Base-by-base conservation (phyloP, 371 early-diverging fungal genomes). In the Mucor sp. region DNA sequence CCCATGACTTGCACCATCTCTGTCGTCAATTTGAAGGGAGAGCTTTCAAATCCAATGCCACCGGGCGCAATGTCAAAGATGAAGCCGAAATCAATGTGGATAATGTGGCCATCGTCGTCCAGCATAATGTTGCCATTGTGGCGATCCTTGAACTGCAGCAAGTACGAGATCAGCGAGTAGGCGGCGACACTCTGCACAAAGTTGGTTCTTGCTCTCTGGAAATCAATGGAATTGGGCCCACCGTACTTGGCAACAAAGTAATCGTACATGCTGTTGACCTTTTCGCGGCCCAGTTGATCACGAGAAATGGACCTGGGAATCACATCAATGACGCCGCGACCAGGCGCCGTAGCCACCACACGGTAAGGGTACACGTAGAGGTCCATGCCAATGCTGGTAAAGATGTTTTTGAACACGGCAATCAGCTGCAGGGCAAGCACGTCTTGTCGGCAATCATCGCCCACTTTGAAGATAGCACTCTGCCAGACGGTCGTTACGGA, bases 111-210 rank as follows among this genome's bases (percentile, higher is more conserved):
- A 59, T 93, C 86, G 58, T 96, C 93, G 70, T 99, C 99, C 66
- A 99, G 82, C 99, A 99, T 98, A 66, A 99, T 99, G 80, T 99
- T 99, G 58, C 99, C 99, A 78, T 99, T 99, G 81, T 99, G 99
- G 27, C 99, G 90, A 84, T 99, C 99, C 80, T 99, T 99, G 78
- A 99, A 94, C 73, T 97, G 96, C 35, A 99, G 84, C 63, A 99
- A 65, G 81, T 97, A 99, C 27, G 95, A 89, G 33, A 99, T 91
- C 19, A 99, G 88, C 7, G 98, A 98, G 76, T 99, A 99, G 23
- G 99, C 98, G 1, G 99, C 99, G 32, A 96, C 88, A 68, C 95
- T 95, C 71, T 94, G 93, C 14, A 99, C 94, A 89, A 99, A 99
- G 75, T 95, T 95, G 70, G 87, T 90, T 41, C 96, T 91, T 1